A percentile compares a stretch with the other conserved stretches of the same genome.
Evolutionary conservation across 2,329 filamentous ascomycete species (phyloP).

Genomic region (Fusarium verrucosum): DNA sequence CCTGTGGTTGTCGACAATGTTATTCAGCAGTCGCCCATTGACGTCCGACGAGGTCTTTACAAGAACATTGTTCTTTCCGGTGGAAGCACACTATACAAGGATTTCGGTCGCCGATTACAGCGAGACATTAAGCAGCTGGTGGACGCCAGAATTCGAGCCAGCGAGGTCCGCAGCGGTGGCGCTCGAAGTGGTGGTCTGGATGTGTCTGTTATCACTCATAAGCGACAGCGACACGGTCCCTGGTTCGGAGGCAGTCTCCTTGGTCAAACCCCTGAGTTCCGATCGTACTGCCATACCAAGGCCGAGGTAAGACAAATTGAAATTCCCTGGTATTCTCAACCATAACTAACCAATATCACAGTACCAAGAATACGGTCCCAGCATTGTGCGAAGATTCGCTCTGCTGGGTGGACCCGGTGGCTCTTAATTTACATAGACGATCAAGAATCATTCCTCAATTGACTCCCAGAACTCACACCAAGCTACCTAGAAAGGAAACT

Average conservation of each 20-base stretch:
- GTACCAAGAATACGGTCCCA: constrained; percentile 96
- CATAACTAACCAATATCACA: constrained; percentile 49
- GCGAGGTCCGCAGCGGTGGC: constrained; percentile 89
- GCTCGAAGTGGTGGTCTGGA: constrained; percentile 94
- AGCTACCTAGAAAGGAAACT: neutral
- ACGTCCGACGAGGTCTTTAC: constrained; percentile 95
- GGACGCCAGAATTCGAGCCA: constrained; percentile 90
- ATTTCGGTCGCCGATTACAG: constrained; percentile 95
- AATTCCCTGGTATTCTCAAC: no score
- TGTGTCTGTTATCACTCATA: constrained; percentile 96
- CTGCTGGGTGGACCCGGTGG: constrained; percentile 90
- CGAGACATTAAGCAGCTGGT: constrained; percentile 97
- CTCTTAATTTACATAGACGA: constrained; percentile 59
- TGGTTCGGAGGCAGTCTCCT: constrained; percentile 98
- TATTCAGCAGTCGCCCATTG: constrained; percentile 97
- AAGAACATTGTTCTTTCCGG: constrained; percentile 99
- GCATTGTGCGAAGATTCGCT: constrained; percentile 94
- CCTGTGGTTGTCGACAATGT: constrained; percentile 95
- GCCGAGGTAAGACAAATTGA: constrained; percentile 63
- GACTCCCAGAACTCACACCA: constrained; percentile 10
- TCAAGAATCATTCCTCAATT: constrained; percentile 25
- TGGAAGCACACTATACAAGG: constrained; percentile 97
- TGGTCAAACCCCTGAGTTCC: constrained; percentile 97
- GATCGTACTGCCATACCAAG: constrained; percentile 98
- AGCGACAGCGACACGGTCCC: constrained; percentile 94